Base-by-base conservation (phyloP, 2,329 filamentous ascomycete species). In the Paecilomyces variotii region DNA sequence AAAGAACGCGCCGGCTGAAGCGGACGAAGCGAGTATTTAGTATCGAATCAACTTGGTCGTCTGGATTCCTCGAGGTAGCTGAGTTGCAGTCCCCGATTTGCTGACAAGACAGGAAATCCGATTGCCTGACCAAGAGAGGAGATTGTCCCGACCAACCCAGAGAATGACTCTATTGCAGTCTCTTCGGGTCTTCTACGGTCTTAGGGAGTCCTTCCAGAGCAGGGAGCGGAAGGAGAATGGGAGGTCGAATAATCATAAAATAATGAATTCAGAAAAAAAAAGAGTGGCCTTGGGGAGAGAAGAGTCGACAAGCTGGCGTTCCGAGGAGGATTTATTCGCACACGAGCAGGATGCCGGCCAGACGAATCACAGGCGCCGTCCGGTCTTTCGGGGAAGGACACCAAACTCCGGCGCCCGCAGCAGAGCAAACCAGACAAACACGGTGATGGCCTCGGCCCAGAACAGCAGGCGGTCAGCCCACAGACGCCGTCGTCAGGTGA, bases 1-100 rank as follows among this genome's bases (percentile, higher is more conserved):
- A 95, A 39, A 88, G 82, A 91, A 96, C 90, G 90, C 91, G 91
- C 90, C 60, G 60, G 57, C 58, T 52, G 9, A 27, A 24, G 32
- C 39, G 56, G 28, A 53, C 57, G 58, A 56, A 61, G 57, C 34
- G 55, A 32, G 30, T 7, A 32, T 32, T 7, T 7, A 9, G 11
- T 32, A 32, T 2, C 2, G 7, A 32, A 32, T 32, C 4, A 1
- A 45, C 30, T 35, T 35, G 25, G 54, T 35, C 24, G 32, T 26
- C n/a, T 24, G 30, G 19, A 39, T 35, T 9, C 19, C n/a, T 45
- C n/a, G n/a, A 45, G 39, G 32, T 6, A 34, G 32, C 32, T 6
- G 32, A 34, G 32, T 34, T 11, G 32, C 32, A 12, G 4, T 34
- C 32, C 32, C 32, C 11, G 10, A 3, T 3, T 58, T 26, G 11